These are phyloP conservation scores for Linnemannia schmuckeri DNA, from an alignment of 192 early-diverging fungal genomes.

Conservation along the genomic window DNA sequence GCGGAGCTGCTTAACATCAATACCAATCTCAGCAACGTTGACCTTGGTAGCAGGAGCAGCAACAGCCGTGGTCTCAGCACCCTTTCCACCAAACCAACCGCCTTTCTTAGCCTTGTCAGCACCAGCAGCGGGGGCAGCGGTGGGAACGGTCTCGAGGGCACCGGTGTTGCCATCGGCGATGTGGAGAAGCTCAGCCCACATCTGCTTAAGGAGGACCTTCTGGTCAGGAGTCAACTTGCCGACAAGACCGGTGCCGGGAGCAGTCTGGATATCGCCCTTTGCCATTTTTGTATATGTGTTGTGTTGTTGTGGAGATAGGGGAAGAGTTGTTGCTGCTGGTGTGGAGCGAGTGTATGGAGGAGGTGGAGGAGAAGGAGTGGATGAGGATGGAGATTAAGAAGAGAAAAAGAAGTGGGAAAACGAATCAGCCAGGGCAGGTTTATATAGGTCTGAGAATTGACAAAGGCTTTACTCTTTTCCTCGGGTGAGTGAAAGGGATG, in stretches of 20 bases:
- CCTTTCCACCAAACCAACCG: background rate
- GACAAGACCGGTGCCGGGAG: conserved; percentile 30
- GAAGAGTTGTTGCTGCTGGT: background rate
- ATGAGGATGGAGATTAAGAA: too few relatives aligned
- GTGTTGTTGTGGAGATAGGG: background rate
- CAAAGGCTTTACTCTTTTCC: background rate
- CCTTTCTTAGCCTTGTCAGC: background rate
- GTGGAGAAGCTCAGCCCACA: conserved; percentile 20
- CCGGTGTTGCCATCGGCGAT: conserved; percentile 9
- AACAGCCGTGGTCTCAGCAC: background rate
- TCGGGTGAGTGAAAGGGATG: background rate
- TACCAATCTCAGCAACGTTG: conserved; percentile 2
- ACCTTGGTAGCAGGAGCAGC: background rate
- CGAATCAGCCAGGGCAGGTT: background rate
- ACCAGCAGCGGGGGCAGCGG: background rate
- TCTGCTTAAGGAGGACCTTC: conserved; percentile 17
- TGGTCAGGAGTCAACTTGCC: conserved; percentile 39
- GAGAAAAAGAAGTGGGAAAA: background rate
- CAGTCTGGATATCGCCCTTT: conserved; percentile 15
- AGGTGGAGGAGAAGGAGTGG: background rate
- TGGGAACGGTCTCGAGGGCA: background rate
- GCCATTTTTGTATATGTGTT: background rate
- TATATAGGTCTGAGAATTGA: background rate
- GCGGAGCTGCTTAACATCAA: conserved; percentile 7
- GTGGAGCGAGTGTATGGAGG: background rate